Base-by-base conservation (phyloP, 2,329 filamentous ascomycete species). In the Tolypocladium paradoxum region DNA sequence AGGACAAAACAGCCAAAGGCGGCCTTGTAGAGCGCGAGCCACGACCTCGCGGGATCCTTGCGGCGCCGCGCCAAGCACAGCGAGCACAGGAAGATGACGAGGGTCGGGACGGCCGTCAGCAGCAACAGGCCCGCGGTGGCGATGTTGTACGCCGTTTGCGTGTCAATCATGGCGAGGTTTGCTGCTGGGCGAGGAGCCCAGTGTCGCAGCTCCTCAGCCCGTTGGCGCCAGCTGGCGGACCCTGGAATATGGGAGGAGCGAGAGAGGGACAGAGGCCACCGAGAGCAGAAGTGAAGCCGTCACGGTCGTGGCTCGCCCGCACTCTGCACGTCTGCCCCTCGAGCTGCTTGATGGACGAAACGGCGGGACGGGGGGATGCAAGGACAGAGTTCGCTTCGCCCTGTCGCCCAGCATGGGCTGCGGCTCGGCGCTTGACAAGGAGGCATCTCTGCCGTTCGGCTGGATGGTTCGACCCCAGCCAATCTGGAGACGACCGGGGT, bases 31-130 rank as follows among this genome's bases (percentile, higher is more conserved):
- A 54, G 62, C 2, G 48, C 55, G 14, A 64, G 58, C 20, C 60
- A 65, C 31, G 48, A 56, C 36, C 63, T 55, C 1, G 61, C 61
- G 2, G 59, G 56, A 34, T 67, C 65, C 0, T 54, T 56, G 20
- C 55, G 55, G 33, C 56, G 54, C 1, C 61, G 61, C 1, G 57
- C 56, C 7, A 57, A n/a, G 40, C 60, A 62, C 14, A 63, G 40
- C 12, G 62, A 50, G 27, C 52, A 57, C 33, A 62, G 52, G 55
- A 62, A 58, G 29, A 65, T 36, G 16, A 60, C 34, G 12, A 60
- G 1, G 6, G 59, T 51, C 1, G 63, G 57, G 2, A 63, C 48
- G 33, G 33, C 50, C 11, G 52, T 57, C 36, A 56, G n/a, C 31
- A 57, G 51, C 48, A 57, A 27, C 43, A 57, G 20, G 22, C 31